phyloP scores from a whole-genome alignment of 1,139 yeast genomes.

The Yamadazyma kanchanaburiensis region DNA sequence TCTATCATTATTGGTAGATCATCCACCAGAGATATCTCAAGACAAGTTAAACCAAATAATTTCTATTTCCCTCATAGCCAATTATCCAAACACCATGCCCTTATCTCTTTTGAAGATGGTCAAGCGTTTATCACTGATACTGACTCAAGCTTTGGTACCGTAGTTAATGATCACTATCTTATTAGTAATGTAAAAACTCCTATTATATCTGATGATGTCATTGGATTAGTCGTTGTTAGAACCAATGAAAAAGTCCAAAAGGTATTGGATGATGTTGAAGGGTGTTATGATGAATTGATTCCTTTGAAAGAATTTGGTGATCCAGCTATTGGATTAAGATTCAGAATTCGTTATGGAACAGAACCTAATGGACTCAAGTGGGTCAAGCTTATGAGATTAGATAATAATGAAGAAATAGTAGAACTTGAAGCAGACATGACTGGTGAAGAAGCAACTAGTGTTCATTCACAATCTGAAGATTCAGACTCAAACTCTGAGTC shows the following conservation, averaged over 20 bases:
- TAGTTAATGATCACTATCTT: constrained; percentile 25
- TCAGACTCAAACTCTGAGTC: no score
- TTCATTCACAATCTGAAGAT: no score
- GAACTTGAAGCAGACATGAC: no score
- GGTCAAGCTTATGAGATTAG: no score
- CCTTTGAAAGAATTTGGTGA: constrained; percentile 16
- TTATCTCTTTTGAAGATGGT: constrained; percentile 10
- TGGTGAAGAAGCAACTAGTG: no score
- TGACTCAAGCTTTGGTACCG: constrained; percentile 40
- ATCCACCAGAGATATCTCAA: constrained; percentile 21
- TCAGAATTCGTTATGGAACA: no score
- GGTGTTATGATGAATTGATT: constrained; percentile 1
- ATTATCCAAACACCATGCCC: constrained; percentile 30
- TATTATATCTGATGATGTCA: constrained; percentile 20
- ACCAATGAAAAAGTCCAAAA: constrained; percentile 21
- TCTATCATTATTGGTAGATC: no score
- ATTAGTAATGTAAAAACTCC: constrained; percentile 17
- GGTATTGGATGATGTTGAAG: constrained; percentile 3
- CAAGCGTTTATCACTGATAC: constrained; percentile 25
- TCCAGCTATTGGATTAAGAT: constrained; percentile 22
- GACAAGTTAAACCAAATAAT: constrained; percentile 20
- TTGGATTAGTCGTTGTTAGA: constrained; percentile 32
- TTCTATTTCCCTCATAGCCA: constrained; percentile 25
- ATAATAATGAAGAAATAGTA: no score
- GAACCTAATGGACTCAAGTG: no score